Evolutionary conservation across 495 filamentous ascomycete genomes (phyloP), one percentile per base, ranked within the genome.

Genomic region (Penicillium paradoxum): DNA sequence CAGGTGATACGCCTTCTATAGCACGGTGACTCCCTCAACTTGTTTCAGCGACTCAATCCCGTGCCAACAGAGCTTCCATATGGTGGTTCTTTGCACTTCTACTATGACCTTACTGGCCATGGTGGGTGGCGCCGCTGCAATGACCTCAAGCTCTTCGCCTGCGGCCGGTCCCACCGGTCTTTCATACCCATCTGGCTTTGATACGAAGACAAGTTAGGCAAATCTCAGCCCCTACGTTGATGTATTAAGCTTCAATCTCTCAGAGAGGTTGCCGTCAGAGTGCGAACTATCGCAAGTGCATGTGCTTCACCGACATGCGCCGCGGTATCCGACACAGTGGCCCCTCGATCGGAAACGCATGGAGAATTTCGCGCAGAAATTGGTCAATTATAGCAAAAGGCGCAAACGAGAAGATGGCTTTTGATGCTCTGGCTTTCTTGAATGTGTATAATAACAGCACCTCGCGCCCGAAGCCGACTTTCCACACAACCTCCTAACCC

Each of bases 201-300:
- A 72, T 42, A 67, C 69, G 43, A 66, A 57, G 18, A 58, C 47
- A 2, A 67, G 60, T 58, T 79, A 73, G 75, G 75, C 68, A 17
- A 73, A 80, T 39, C 55, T 81, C 8, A 70, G 71, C 21, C 71
- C 73, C 2, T 82, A 79, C 57, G 55, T 54, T 0, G 76, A 79
- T 41, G 71, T 73, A 13, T 15, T 45, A 0, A 51, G 63, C n/a
- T 75, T 77, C 54, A 68, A 69, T 22, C 45, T 73, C 1, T 62
- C 77, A 18, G 72, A 76, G 15, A 79, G 79, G 6, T 61, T 78
- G 14, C 79, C 79, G 1, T 49, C 62, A 21, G 76, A 73, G 33
- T 81, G 79, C 54, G 78, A 81, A 39, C 54, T 81, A 24, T 76
- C 79, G 39, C 78, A 80, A 49, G 76, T 66, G 11, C 75, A 79